Base-by-base conservation (phyloP, 768 basidiomycete genomes). In the Xerocomellus chrysenteron region DNA sequence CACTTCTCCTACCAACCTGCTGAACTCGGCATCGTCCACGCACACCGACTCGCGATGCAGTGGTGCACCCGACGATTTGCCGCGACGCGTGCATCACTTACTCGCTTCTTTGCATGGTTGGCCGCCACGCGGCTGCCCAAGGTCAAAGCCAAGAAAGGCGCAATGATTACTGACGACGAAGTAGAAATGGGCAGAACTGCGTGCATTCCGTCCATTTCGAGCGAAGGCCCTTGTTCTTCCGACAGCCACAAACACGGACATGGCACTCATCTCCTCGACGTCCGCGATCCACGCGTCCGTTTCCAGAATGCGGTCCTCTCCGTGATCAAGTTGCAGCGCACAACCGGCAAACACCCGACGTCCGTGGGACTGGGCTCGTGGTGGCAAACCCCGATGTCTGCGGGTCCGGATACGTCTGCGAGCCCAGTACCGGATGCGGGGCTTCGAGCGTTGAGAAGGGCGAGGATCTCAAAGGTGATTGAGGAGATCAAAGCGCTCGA, bases 221-320 rank as follows among this genome's bases (percentile, higher is more conserved):
- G 39, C 35, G 52, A 59, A 37, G 49, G 51, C 16, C 56, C 49
- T 9, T 3, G 45, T n/a, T 47, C 53, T 11, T 41, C 58, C 11
- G 46, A 40, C 24, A 19, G 8, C 12, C 54, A 47, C 45, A 52
- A 33, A 13, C 19, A 7, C 13, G 52, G 9, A 35, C 50, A 14
- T 10, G 54, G 58, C 41, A 58, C 35, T 26, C 60, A 59, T 36
- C 56, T 61, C 7, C 61, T 70, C 35, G 64, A 66, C 49, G 60
- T 60, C 10, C 56, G 57, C 58, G 50, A 65, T 33, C 64, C 70
- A 0, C 69, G 69, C 6, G 54, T 64, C 10, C 75, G 79, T 12
- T 75, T 79, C 52, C 66, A 63, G n/a, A 74, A 72, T 42, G 72
- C 75, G 1, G 76, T 80, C 2, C 75, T 76, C 21, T 68, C 73